Percentiles rank a stretch among this genome's conserved stretches.
Conservation (phyloP, 2,329 filamentous ascomycete species). For the Lojkania enalia region DNA sequence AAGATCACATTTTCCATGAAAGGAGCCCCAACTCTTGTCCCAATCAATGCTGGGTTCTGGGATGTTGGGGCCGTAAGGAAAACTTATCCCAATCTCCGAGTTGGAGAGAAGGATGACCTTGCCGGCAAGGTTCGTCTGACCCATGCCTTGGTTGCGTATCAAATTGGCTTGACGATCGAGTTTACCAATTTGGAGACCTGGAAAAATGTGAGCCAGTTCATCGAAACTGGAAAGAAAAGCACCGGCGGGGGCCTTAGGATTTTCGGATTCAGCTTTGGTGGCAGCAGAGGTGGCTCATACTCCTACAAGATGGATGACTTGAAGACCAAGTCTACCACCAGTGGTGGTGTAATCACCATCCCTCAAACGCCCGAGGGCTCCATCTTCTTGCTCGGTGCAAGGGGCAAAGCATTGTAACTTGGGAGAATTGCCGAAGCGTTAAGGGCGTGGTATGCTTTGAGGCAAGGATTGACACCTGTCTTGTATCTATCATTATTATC, state of each 20-base stretch:
- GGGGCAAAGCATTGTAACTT: slow-evolving; percentile 6
- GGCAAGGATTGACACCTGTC: too few relatives aligned
- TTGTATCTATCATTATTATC: too few relatives aligned
- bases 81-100: slow-evolving; percentile 9
- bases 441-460: too few relatives aligned
- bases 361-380: slow-evolving; percentile 11
- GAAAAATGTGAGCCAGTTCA: slow-evolving; percentile 10
- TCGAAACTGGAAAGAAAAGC: slow-evolving; percentile 8
- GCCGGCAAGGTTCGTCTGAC: slow-evolving; percentile 9
- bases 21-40: slow-evolving; percentile 8
- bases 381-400: slow-evolving; percentile 11
- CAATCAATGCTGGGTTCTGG: slow-evolving; percentile 10
- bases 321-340: slow-evolving; percentile 7
- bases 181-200: slow-evolving; percentile 11
- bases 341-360: slow-evolving; percentile 8
- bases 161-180: slow-evolving; percentile 5
- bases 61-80: slow-evolving; percentile 10
- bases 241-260: slow-evolving; percentile 5
- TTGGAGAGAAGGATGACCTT: slow-evolving; percentile 8
- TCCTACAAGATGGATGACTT: slow-evolving; percentile 6
- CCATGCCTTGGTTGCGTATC: slow-evolving; percentile 9
- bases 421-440: too few relatives aligned
- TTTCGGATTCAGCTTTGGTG: slow-evolving; percentile 9
- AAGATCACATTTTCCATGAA: slow-evolving; percentile 9
- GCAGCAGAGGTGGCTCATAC: slow-evolving; percentile 5